Base-by-base conservation (phyloP, 75 land plant genomes). In the Picea sitchensis region DNA sequence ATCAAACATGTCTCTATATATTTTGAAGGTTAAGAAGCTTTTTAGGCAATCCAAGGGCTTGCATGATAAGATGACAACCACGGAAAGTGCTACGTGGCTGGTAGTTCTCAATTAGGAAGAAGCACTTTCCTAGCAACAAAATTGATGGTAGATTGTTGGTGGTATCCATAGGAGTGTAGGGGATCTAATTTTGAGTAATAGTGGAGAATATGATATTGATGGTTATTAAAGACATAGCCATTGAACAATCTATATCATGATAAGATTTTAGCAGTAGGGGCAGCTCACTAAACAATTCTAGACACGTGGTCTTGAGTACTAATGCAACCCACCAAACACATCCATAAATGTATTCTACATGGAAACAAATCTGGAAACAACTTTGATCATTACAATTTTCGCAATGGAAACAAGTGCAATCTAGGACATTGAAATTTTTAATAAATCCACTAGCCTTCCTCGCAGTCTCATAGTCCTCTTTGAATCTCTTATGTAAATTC, bases 381-480 rank as follows among this genome's bases (percentile, higher is more conserved):
- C 26, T 26, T 26, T 26, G 26, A 26, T 0, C 26, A 26, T 26
- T 26, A 26, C 26, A 26, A 26, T 26, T 26, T 26, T 26, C 26
- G 26, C 26, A 26, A 26, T 26, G 26, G 26, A 26, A 26, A 26
- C 26, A 26, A 26, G 26, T 26, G 26, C 26, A 26, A 26, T 26
- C 26, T 26, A 26, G 26, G 26, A 26, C 26, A 26, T 26, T 26
- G 0, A 26, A 26, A 26, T 26, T 26, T 26, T 26, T 26, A 26
- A 26, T 26, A 26, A 26, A 26, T 26, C 26, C 26, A 14, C 75
- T 41, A 79, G 93, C 98, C 98, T 83, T 86, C 75, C 84, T 89
- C 12, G 85, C 90, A 71, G 86, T 76, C 75, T 97, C 99, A 36
- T 82, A 77, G 77, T 97, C 98, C 38, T 97, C 99, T 62, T 92